These are phyloP conservation scores for Suillus weaverae DNA, from an alignment of 768 basidiomycete genomes.

Conservation along the genomic window DNA sequence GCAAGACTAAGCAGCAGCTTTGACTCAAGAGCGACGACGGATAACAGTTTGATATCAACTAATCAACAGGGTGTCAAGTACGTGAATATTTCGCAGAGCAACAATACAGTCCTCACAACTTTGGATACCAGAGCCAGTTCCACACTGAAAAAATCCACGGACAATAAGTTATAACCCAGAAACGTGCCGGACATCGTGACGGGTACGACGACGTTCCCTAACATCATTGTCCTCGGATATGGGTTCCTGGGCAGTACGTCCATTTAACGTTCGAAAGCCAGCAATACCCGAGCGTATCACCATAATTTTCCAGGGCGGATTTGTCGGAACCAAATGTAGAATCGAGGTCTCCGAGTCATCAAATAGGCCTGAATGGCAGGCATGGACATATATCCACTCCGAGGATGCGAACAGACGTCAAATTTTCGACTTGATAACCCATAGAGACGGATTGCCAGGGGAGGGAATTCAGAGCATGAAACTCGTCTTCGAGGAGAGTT, in stretches of 20 bases:
- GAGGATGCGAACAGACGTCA: constrained; percentile 80
- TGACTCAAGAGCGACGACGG: constrained; percentile 3
- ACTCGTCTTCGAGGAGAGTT: constrained; percentile 46
- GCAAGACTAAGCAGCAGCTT: neutral
- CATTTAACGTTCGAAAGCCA: constrained; percentile 55
- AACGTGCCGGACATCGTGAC: constrained; percentile 85
- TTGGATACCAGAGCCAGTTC: constrained; percentile 65
- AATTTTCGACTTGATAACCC: constrained; percentile 50
- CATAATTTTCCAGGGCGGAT: constrained; percentile 84
- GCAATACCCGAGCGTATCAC: constrained; percentile 56
- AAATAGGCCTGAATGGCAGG: constrained; percentile 46
- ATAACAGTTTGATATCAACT: constrained; percentile 18
- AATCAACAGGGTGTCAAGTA: constrained; percentile 25
- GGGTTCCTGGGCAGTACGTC: constrained; percentile 63
- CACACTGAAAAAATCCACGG: constrained; percentile 70
- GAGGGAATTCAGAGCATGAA: constrained; percentile 39
- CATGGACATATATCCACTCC: constrained; percentile 61
- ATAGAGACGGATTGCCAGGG: constrained; percentile 14
- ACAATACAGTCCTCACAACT: constrained; percentile 6
- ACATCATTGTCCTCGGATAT: constrained; percentile 4
- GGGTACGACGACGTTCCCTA: constrained; percentile 41
- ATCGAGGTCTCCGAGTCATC: constrained; percentile 40
- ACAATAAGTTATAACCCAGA: constrained; percentile 55
- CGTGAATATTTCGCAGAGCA: constrained; percentile 34
- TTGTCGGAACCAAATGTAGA: constrained; percentile 68